Base-by-base conservation (phyloP, 768 basidiomycete genomes). In the Xerocomellus amylosporus region DNA sequence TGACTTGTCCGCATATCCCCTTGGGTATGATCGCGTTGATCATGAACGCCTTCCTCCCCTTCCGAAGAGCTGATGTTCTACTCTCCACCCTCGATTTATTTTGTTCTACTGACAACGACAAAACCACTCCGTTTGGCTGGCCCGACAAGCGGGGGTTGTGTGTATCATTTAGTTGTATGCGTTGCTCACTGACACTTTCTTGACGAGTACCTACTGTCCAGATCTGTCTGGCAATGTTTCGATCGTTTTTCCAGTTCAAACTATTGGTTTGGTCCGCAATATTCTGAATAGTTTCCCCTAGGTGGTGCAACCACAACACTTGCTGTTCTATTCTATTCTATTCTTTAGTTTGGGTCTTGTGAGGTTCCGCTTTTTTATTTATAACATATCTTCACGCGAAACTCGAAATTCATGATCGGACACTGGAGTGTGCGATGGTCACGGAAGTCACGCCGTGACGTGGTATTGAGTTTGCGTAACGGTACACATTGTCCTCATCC, bases 1-100 rank as follows among this genome's bases (percentile, higher is more conserved):
- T 62, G 91, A 91, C 69, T 71, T 93, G 51, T 84, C 88, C 40
- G 87, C 88, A n/a, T 92, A 90, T 64, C 89, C 90, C 15, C 78
- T 93, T 51, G 83, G 81, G 31, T 90, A 88, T 63, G 87, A 91
- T 64, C 62, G 67, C 48, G 71, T 69, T 34, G 66, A 71, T 48
- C 65, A 64, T 53, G 70, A 58, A 14, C 59, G 54, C 31, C 55
- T 63, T 50, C 60, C 64, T 24, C 39, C 58, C 20, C 58, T 61
- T 44, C 64, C 67, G 19, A 73, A 71, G 58, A 51, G 55, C 19
- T 73, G 56, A 61, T 53, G 26, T 24, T 51, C 28, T 51, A 8
- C n/a, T 41, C 26, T 38, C 34, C 28, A 51, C 19, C 44, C 34
- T 46, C 34, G 53, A 44, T 19, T n/a, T 38, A 26, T 44, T 28